phyloP scores from a whole-genome alignment of 768 basidiomycete genomes.

The Hygrophorus russula region DNA sequence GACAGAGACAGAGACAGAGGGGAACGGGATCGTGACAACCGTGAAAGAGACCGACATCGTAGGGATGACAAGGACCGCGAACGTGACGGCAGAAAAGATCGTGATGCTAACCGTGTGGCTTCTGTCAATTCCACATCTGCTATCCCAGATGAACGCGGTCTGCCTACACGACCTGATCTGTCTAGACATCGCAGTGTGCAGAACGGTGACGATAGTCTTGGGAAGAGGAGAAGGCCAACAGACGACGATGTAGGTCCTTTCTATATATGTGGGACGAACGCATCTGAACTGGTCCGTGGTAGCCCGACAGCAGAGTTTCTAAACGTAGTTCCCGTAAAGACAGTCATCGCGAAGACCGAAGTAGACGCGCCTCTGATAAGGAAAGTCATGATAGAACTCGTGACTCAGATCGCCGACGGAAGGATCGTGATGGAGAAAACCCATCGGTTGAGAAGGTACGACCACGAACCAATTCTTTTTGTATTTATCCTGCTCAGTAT shows the following conservation, averaged over 20 bases:
- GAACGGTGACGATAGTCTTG: slow-evolving; percentile 51
- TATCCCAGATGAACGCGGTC: slow-evolving; percentile 38
- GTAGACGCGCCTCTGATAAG: slow-evolving; percentile 55
- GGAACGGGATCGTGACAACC: slow-evolving; percentile 37
- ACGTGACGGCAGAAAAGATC: slow-evolving; percentile 50
- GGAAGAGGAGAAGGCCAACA: slow-evolving; percentile 55
- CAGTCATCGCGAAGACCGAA: slow-evolving; percentile 63
- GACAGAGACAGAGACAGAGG: slow-evolving; percentile 32
- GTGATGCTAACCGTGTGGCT: slow-evolving; percentile 31
- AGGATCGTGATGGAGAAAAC: slow-evolving; percentile 50
- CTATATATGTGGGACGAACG: slow-evolving; percentile 2
- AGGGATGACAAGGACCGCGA: slow-evolving; percentile 57
- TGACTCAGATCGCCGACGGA: slow-evolving; percentile 58
- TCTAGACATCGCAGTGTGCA: slow-evolving; percentile 40
- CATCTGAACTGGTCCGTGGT: slow-evolving; percentile 8
- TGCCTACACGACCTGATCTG: slow-evolving; percentile 50
- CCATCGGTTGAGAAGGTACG: slow-evolving; percentile 54
- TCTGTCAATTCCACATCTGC: slow-evolving; percentile 14
- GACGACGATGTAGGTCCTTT: slow-evolving; percentile 61
- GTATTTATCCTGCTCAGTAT: background rate
- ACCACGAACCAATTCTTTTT: background rate
- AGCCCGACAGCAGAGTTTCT: slow-evolving; percentile 58
- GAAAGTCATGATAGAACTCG: slow-evolving; percentile 55
- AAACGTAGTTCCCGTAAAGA: slow-evolving; percentile 79
- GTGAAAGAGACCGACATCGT: slow-evolving; percentile 45